Percentiles rank a stretch among this genome's conserved stretches.
phyloP scores from a whole-genome alignment of 139 green algal species.

The Chlamydomonas sphaeroides region DNA sequence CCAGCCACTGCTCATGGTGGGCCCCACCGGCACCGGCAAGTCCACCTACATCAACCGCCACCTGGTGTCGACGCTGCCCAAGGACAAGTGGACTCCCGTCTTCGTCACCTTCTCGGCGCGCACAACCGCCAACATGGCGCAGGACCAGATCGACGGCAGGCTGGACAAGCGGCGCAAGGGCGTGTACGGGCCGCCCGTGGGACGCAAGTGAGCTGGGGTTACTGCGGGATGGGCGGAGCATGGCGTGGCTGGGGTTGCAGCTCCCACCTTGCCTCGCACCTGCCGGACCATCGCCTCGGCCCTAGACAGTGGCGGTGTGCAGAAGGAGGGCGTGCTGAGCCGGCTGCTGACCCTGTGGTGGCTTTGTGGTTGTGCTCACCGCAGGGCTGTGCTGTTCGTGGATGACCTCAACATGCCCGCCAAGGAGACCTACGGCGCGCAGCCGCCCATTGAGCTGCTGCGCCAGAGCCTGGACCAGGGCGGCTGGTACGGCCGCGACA shows the following conservation, averaged over 20 bases:
- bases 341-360: too few relatives aligned
- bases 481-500: constrained; percentile 77
- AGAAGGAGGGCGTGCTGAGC: too few relatives aligned
- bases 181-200: constrained; percentile 71
- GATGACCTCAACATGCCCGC: constrained; percentile 88
- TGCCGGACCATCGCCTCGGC: too few relatives aligned
- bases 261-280: too few relatives aligned
- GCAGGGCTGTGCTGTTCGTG: constrained; percentile 70
- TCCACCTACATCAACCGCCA: constrained; percentile 66
- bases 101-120: constrained; percentile 75
- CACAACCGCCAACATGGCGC: constrained; percentile 75
- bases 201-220: constrained; percentile 52
- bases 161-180: constrained; percentile 82
- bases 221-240: too few relatives aligned
- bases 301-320: too few relatives aligned
- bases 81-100: constrained; percentile 68
- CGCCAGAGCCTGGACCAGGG: constrained; percentile 73
- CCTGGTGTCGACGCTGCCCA: constrained; percentile 59
- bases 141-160: constrained; percentile 80
- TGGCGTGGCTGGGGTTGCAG: too few relatives aligned
- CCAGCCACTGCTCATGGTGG: constrained; percentile 75
- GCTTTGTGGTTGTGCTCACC: too few relatives aligned
- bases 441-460: constrained; percentile 84
- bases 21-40: constrained; percentile 75
- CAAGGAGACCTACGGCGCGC: constrained; percentile 77